Conservation (phyloP, 139 green algal genomes). For the Nannochloris sp. region DNA sequence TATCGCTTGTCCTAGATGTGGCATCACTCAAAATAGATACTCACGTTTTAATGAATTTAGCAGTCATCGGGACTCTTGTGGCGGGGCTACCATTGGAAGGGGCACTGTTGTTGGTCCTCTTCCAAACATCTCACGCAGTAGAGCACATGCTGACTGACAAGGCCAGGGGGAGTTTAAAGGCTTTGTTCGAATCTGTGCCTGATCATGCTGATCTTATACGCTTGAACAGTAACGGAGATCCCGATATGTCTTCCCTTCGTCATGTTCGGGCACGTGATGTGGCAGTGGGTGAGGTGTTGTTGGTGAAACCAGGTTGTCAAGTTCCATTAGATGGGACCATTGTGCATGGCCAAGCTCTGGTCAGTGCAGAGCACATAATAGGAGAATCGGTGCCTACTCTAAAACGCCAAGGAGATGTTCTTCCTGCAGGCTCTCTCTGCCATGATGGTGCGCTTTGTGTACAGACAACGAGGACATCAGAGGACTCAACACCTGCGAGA, state of each 20-base stretch:
- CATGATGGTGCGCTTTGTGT: slow-evolving; percentile 69
- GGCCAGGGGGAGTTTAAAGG: slow-evolving; percentile 42
- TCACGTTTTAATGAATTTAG: slow-evolving; percentile 74
- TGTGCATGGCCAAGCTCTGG: slow-evolving; percentile 50
- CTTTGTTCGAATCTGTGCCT: slow-evolving; percentile 52
- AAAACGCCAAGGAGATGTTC: slow-evolving; percentile 9
- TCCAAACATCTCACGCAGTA: slow-evolving; percentile 37
- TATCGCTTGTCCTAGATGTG: slow-evolving; percentile 32
- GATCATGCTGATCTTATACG: slow-evolving; percentile 42
- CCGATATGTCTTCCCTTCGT: slow-evolving; percentile 11
- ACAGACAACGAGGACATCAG: slow-evolving; percentile 23
- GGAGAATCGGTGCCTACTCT: slow-evolving; percentile 45
- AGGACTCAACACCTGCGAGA: slow-evolving; percentile 65
- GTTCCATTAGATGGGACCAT: slow-evolving; percentile 72
- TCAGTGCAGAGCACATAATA: slow-evolving; percentile 68
- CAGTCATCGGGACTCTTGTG: slow-evolving; percentile 55
- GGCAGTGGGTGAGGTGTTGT: slow-evolving; percentile 41
- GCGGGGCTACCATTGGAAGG: slow-evolving; percentile 65
- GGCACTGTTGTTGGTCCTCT: slow-evolving; percentile 76
- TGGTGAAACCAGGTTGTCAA: slow-evolving; percentile 67
- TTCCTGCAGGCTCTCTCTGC: slow-evolving; percentile 37
- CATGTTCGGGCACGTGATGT: slow-evolving; percentile 32
- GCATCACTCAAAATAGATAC: slow-evolving; percentile 53
- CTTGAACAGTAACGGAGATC: slow-evolving; percentile 17
- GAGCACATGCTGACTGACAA: slow-evolving; percentile 11